Percentiles rank a stretch among this genome's conserved stretches.
phyloP scores from a whole-genome alignment of 1,139 yeast genomes.

The Debaryomycetaceae sp. region DNA sequence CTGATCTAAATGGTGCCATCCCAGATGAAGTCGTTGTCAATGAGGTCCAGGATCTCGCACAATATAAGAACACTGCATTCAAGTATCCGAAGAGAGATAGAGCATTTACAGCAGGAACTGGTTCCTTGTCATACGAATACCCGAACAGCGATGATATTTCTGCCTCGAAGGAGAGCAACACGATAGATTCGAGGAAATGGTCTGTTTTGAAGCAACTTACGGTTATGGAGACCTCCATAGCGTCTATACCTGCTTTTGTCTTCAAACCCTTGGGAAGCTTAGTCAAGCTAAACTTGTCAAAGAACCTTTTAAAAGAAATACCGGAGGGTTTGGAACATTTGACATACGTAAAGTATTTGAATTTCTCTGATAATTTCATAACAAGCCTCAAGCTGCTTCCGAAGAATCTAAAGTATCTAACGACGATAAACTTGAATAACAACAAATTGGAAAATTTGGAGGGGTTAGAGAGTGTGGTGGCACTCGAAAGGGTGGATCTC shows the following conservation, averaged over 20 bases:
- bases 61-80: slow-evolving; percentile 18
- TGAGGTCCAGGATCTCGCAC: slow-evolving; percentile 10
- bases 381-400: slow-evolving; percentile 40
- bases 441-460: slow-evolving; percentile 44
- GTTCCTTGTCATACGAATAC: slow-evolving; percentile 24
- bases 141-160: slow-evolving; percentile 9
- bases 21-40: slow-evolving; percentile 9
- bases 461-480: slow-evolving; percentile 45
- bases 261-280: slow-evolving; percentile 50
- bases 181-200: slow-evolving; percentile 49
- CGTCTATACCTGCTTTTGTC: slow-evolving; percentile 39
- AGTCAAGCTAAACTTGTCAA: slow-evolving; percentile 56
- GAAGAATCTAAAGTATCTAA: slow-evolving; percentile 34
- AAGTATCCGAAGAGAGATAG: slow-evolving; percentile 21
- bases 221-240: slow-evolving; percentile 52
- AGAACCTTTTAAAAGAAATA: slow-evolving; percentile 45
- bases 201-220: slow-evolving; percentile 53
- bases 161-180: slow-evolving; percentile 14
- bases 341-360: slow-evolving; percentile 48
- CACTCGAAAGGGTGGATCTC: slow-evolving; percentile 54
- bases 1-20: slow-evolving; percentile 9
- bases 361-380: slow-evolving; percentile 54
- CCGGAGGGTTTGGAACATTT: slow-evolving; percentile 55
- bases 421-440: slow-evolving; percentile 53
- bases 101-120: slow-evolving; percentile 26